These are phyloP conservation scores for Aspergillus saccharolyticus DNA, from an alignment of 495 filamentous ascomycete genomes.

Conservation along the genomic window DNA sequence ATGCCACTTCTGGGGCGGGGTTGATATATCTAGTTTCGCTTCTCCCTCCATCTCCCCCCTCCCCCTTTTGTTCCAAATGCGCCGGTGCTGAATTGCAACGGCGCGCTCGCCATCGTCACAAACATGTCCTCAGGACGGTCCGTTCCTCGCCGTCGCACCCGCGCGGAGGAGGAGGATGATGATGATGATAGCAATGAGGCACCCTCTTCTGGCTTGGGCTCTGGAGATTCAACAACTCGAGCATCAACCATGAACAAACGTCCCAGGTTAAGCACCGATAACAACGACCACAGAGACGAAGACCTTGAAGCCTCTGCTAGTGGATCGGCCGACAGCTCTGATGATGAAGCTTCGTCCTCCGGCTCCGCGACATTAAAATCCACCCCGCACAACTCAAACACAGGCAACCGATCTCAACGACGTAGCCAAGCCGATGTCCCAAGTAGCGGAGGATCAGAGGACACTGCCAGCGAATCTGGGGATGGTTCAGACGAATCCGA, in stretches of 20 bases:
- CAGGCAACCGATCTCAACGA: background rate
- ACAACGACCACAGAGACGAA: constrained; percentile 9
- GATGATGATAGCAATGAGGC: constrained; percentile 25
- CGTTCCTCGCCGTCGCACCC: constrained; percentile 29
- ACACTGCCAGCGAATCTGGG: background rate
- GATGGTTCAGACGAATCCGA: background rate
- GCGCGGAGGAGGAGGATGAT: constrained; percentile 24
- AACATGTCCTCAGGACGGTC: constrained; percentile 28
- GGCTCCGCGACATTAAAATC: background rate
- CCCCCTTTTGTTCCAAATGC: constrained; percentile 7
- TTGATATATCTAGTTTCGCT: background rate
- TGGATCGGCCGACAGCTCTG: constrained; percentile 3
- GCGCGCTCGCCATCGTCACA: constrained; percentile 8
- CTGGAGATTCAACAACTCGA: constrained; percentile 16
- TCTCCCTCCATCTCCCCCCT: background rate
- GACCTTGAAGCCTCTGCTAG: constrained; percentile 8
- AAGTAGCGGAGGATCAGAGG: background rate
- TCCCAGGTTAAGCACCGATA: constrained; percentile 22
- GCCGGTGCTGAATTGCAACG: background rate
- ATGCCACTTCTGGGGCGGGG: background rate
- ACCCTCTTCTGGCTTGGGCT: constrained; percentile 17
- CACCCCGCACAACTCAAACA: background rate
- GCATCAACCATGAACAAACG: constrained; percentile 27
- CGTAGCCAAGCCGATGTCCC: background rate
- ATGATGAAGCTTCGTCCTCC: background rate